Conservation (phyloP, 2,329 filamentous ascomycete genomes). For the Penicillium vulpinum region DNA sequence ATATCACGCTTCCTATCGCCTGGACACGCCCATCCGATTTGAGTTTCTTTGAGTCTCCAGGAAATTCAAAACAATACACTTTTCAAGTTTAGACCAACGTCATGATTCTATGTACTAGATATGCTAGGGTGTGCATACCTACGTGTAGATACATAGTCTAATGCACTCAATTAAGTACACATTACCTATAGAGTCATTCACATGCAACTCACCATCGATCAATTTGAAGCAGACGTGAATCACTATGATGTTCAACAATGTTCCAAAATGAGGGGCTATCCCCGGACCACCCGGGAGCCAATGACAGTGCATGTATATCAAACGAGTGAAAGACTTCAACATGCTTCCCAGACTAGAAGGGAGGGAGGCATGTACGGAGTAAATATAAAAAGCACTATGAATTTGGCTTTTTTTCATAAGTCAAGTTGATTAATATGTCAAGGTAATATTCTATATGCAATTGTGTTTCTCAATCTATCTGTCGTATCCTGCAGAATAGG, state of each 20-base stretch:
- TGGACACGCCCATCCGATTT: conserved; percentile 21
- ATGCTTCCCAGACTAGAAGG: neutral
- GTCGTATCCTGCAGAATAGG: neutral
- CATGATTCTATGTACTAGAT: neutral
- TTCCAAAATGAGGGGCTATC: conserved; percentile 8
- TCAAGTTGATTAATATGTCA: neutral
- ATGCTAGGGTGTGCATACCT: neutral
- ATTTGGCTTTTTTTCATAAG: neutral
- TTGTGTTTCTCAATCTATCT: neutral
- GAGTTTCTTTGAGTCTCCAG: conserved; percentile 18
- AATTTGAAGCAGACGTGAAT: neutral
- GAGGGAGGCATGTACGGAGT: too few species aligned
- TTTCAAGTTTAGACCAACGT: neutral
- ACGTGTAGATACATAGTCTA: neutral
- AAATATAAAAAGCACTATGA: neutral
- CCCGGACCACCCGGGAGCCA: conserved; percentile 19
- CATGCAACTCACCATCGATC: neutral
- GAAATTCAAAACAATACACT: conserved; percentile 12
- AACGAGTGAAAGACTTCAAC: conserved; percentile 15
- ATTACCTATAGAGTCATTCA: neutral
- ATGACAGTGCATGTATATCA: conserved; percentile 32
- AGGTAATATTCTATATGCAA: neutral
- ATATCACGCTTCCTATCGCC: conserved; percentile 26
- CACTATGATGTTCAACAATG: neutral
- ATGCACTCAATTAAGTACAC: neutral